Evolutionary conservation across 2,329 filamentous ascomycete species (phyloP).

Genomic region (Ascochyta pisi): DNA sequence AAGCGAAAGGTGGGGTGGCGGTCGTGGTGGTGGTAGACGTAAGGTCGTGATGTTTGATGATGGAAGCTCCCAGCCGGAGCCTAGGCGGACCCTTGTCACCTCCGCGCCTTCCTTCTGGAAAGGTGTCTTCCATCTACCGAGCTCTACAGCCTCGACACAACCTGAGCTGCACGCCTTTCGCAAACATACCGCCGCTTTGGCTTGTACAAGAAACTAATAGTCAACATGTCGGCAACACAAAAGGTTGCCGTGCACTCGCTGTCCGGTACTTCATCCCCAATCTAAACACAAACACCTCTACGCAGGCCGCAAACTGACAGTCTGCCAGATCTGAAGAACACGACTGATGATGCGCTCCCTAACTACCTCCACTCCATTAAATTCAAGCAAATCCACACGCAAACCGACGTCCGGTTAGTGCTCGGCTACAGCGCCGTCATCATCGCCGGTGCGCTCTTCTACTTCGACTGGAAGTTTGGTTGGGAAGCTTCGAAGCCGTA

Average conservation of each 20-base stretch:
- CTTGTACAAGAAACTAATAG: background rate
- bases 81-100: slow-evolving; percentile 43
- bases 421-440: slow-evolving; percentile 84
- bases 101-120: slow-evolving; percentile 42
- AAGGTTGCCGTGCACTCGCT: slow-evolving; percentile 73
- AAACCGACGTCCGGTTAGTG: slow-evolving; percentile 80
- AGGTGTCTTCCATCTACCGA: slow-evolving; percentile 44
- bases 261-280: slow-evolving; percentile 56
- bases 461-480: slow-evolving; percentile 88
- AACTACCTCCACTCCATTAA: slow-evolving; percentile 90
- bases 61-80: slow-evolving; percentile 36
- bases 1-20: slow-evolving; percentile 14
- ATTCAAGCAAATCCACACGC: slow-evolving; percentile 81
- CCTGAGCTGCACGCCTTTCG: slow-evolving; percentile 7
- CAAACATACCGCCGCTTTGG: background rate
- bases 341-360: slow-evolving; percentile 90
- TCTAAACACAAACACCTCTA: background rate
- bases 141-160: slow-evolving; percentile 18
- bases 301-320: slow-evolving; percentile 20
- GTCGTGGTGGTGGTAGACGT: slow-evolving; percentile 24
- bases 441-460: slow-evolving; percentile 83
- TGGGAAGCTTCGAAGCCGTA: slow-evolving; percentile 86
- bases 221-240: slow-evolving; percentile 46
- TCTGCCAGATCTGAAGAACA: slow-evolving; percentile 86
- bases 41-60: slow-evolving; percentile 25